A percentile compares a stretch with the other conserved stretches of the same genome.
Evolutionary conservation across 495 filamentous ascomycete genomes (phyloP).

Genomic region (Evernia prunastri): DNA sequence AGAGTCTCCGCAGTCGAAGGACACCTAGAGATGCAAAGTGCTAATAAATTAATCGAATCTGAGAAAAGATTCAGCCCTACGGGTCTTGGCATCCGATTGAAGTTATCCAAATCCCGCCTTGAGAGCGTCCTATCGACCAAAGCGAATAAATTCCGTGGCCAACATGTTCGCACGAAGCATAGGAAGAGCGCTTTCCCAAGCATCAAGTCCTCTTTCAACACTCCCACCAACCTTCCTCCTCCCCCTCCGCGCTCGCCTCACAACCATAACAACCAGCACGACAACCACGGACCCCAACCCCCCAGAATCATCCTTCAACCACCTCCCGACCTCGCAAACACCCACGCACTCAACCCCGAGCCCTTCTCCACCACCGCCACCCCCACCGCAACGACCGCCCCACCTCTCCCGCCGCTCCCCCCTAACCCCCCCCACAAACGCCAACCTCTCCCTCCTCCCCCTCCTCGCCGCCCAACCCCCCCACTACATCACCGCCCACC

Average conservation of each 20-base stretch:
- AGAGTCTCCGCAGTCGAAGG: too few relatives aligned
- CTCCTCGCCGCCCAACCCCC: constrained; percentile 67
- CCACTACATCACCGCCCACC: constrained; percentile 81
- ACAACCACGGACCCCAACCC: constrained; percentile 21
- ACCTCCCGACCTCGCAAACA: constrained; percentile 29
- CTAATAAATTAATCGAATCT: too few relatives aligned
- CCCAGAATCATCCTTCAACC: constrained; percentile 12
- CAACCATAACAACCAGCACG: constrained; percentile 21
- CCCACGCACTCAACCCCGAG: constrained; percentile 37
- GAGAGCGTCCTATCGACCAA: neutral
- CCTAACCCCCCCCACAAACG: constrained; percentile 24
- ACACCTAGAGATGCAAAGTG: too few relatives aligned
- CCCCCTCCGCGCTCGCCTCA: constrained; percentile 24
- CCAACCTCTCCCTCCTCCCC: constrained; percentile 54
- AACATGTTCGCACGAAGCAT: constrained; percentile 16
- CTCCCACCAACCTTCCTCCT: constrained; percentile 16
- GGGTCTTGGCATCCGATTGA: neutral
- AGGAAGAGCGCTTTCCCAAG: neutral
- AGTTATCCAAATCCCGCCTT: neutral
- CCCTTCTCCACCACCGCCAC: constrained; percentile 24
- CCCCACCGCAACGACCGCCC: constrained; percentile 26
- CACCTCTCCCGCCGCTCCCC: constrained; percentile 29
- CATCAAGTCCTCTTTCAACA: neutral
- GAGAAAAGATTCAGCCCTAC: too few relatives aligned
- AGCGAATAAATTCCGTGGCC: neutral